These are phyloP conservation scores for Medicago lupulina DNA, from an alignment of 306 rosid genomes.

Conservation along the genomic window DNA sequence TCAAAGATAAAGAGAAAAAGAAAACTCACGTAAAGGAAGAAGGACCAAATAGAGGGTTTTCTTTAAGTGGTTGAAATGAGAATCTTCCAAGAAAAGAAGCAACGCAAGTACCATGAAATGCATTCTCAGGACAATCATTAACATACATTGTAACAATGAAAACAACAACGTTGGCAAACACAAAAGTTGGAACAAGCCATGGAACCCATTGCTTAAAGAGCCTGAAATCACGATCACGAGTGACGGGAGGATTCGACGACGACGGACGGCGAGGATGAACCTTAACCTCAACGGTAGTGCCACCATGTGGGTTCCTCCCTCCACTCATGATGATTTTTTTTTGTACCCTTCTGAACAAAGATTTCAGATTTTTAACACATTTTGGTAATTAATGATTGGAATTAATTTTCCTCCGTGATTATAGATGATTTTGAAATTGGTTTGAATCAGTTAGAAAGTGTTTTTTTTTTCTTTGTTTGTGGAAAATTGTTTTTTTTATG, in stretches of 20 bases:
- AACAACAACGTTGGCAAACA: slow-evolving; percentile 57
- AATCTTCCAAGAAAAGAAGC: slow-evolving; percentile 71
- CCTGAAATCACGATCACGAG: slow-evolving; percentile 34
- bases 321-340: slow-evolving; percentile 46
- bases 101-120: slow-evolving; percentile 46
- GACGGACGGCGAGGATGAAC: slow-evolving; percentile 50
- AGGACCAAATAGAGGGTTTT: slow-evolving; percentile 86
- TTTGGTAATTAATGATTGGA: background rate
- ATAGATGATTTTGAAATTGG: background rate
- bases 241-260: slow-evolving; percentile 4
- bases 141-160: slow-evolving; percentile 65
- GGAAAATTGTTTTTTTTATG: background rate
- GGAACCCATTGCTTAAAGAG: slow-evolving; percentile 68
- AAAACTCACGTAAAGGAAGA: slow-evolving; percentile 70
- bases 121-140: slow-evolving; percentile 69
- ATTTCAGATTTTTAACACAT: slow-evolving; percentile 45
- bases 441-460: slow-evolving; percentile 2
- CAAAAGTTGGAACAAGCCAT: slow-evolving; percentile 79
- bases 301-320: slow-evolving; percentile 46
- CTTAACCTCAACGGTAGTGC: slow-evolving; percentile 49
- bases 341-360: slow-evolving; percentile 10
- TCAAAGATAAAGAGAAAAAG: background rate
- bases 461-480: too few relatives aligned
- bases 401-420: background rate
- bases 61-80: slow-evolving; percentile 80